Conservation (phyloP, 805 yeast species). For the Pichia exigua region DNA sequence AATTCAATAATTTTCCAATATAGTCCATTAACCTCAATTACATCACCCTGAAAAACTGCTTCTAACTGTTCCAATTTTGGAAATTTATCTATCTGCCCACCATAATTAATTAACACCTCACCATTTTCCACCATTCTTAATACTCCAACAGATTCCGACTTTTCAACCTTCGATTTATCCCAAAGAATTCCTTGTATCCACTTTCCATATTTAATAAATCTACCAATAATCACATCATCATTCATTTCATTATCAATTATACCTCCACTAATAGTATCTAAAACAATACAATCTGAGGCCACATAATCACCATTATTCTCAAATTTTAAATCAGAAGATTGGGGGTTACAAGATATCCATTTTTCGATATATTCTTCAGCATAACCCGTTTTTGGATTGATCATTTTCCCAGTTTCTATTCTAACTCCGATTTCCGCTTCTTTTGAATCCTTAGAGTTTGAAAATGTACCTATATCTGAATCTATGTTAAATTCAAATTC, state of each 20-base stretch:
- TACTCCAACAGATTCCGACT: slow-evolving; percentile 17
- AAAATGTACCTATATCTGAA: slow-evolving; percentile 7
- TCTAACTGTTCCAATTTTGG: background rate
- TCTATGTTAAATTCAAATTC: slow-evolving; percentile 4
- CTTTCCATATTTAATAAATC: slow-evolving; percentile 39
- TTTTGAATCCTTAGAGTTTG: background rate
- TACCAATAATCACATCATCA: slow-evolving; percentile 30
- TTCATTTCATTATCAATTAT: slow-evolving; percentile 10
- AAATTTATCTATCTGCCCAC: slow-evolving; percentile 12
- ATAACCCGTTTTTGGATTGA: slow-evolving; percentile 35
- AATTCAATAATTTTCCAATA: background rate
- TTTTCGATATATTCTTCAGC: slow-evolving; percentile 42
- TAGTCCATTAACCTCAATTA: slow-evolving; percentile 13
- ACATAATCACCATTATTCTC: slow-evolving; percentile 23
- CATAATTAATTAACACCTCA: slow-evolving; percentile 13
- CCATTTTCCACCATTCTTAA: slow-evolving; percentile 11
- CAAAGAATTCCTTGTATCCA: slow-evolving; percentile 46
- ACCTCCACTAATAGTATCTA: slow-evolving; percentile 10
- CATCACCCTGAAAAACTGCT: slow-evolving; percentile 2
- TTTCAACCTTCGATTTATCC: slow-evolving; percentile 14
- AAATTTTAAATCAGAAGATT: background rate
- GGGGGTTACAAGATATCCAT: slow-evolving; percentile 45
- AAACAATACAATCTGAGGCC: slow-evolving; percentile 16
- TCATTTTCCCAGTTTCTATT: slow-evolving; percentile 44
- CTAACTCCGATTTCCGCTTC: slow-evolving; percentile 33